A percentile compares a stretch with the other conserved stretches of the same genome.
These are phyloP conservation scores for Fusarium verticillioides DNA, from an alignment of 2,329 filamentous ascomycete species.

Conservation along the genomic window DNA sequence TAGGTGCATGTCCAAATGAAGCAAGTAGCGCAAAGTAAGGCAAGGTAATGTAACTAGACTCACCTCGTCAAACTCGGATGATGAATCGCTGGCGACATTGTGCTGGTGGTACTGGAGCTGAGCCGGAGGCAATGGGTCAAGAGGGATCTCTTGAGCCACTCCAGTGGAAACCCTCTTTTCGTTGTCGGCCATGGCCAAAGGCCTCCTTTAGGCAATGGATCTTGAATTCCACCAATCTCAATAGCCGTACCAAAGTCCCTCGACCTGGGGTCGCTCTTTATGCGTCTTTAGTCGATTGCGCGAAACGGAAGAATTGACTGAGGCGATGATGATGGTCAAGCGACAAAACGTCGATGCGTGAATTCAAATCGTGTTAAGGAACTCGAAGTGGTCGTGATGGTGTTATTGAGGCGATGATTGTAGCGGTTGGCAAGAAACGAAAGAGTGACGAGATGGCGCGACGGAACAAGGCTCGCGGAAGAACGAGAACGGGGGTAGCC, in stretches of 20 bases:
- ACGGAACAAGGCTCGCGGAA: background rate
- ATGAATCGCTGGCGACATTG: slow-evolving; percentile 30
- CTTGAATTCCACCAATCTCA: slow-evolving; percentile 38
- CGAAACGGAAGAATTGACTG: slow-evolving; percentile 5
- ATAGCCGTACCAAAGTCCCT: slow-evolving; percentile 5
- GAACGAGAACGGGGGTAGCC: slow-evolving; percentile 11
- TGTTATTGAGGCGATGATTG: background rate
- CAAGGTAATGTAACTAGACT: slow-evolving; percentile 9
- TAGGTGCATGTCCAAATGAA: background rate
- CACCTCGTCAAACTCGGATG: slow-evolving; percentile 45
- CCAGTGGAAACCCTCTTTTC: slow-evolving; percentile 43
- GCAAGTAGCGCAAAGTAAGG: background rate
- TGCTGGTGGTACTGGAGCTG: slow-evolving; percentile 26
- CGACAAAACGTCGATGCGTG: background rate
- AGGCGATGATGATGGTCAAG: background rate
- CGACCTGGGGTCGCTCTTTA: slow-evolving; percentile 18
- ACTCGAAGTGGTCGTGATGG: background rate
- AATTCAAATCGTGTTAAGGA: slow-evolving; percentile 5
- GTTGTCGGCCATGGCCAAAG: slow-evolving; percentile 47
- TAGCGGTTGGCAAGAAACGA: slow-evolving; percentile 1
- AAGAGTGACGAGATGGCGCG: slow-evolving; percentile 5
- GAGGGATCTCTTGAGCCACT: slow-evolving; percentile 34
- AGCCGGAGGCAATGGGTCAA: slow-evolving; percentile 28
- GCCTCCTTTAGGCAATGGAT: slow-evolving; percentile 32
- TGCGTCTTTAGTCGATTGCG: slow-evolving; percentile 7